Base-by-base conservation (phyloP, 2,329 filamentous ascomycete species). In the Didymella pinodella region DNA sequence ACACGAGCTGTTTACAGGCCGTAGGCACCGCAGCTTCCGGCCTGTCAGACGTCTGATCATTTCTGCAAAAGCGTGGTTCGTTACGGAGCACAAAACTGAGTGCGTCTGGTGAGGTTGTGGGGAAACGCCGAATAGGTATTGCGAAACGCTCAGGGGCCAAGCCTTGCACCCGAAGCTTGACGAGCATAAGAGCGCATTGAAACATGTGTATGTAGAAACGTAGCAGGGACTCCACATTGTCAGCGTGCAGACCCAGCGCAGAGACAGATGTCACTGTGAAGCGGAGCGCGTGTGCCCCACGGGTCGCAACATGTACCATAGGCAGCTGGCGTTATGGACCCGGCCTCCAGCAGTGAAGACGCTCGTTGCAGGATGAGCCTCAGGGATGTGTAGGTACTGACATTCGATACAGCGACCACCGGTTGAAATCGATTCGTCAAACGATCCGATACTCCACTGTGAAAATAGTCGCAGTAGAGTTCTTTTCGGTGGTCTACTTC, bases 81-180 rank as follows among this genome's bases (percentile, higher is more conserved):
- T n/a, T 59, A 40, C 50, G 56, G 50, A 59, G 50, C 26, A 47
- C 56, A 49, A 59, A 59, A 59, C 56, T 29, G 32, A 29, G 26
- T 14, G 26, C 29, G 56, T 59, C 50, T 59, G 56, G 46, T 43
- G 44, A 54, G 45, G 14, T 46, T 22, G 46, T 56, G 31, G 40
- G 44, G 56, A 54, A 54, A 54, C 56, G 41, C 44, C n/a, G 38
- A 40, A 59, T 29, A 45, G 49, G 49, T 25, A 34, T 49, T 54
- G 50, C 56, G 56, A 59, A 59, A 59, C 56, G 28, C 16, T 25
- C 22, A 41, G 26, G 20, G 47, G 38, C 49, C 56, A 59, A 59
- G 56, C 56, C 50, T 59, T 32, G 45, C 45, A 7, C 34, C 26
- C 7, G 8, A 54, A 50, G 56, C 56, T 59, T 59, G 14, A 54